Conservation (phyloP, 148 eudicot genomes). For the Pouteria glomerata region DNA sequence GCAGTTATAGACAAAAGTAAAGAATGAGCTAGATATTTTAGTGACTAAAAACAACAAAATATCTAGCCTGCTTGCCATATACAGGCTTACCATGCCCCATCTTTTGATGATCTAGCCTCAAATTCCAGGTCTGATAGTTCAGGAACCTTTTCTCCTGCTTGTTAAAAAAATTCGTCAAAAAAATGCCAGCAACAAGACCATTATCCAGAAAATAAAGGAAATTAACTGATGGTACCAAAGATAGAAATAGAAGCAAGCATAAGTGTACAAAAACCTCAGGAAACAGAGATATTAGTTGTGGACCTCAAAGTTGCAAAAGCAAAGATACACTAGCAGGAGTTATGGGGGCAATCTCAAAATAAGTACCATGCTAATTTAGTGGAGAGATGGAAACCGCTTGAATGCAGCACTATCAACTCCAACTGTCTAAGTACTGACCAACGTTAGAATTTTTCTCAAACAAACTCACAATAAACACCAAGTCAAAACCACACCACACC, state of each 20-base stretch:
- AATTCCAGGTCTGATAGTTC: slow-evolving; percentile 60
- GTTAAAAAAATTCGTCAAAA: slow-evolving; percentile 10
- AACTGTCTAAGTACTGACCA: background rate
- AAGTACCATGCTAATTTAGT: background rate
- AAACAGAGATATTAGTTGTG: background rate
- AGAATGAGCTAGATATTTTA: background rate
- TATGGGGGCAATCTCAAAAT: background rate
- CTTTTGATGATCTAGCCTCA: slow-evolving; percentile 76
- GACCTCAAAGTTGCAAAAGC: background rate
- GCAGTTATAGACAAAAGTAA: background rate
- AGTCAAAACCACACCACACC: background rate
- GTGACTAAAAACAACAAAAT: background rate
- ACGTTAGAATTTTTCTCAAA: background rate
- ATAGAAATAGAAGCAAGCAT: background rate
- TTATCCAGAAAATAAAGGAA: background rate
- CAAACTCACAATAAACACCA: background rate
- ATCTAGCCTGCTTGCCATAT: slow-evolving; percentile 2
- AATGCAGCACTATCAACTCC: background rate
- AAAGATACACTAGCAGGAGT: background rate
- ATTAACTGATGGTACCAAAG: background rate
- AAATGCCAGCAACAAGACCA: background rate
- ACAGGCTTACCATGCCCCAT: slow-evolving; percentile 74
- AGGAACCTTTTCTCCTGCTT: slow-evolving; percentile 43
- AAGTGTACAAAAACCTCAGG: background rate
- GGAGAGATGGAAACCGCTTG: background rate